Evolutionary conservation across 1,139 yeast genomes (phyloP), one percentile per base, ranked within the genome.

Genomic region (Saccharomyces hybrid): DNA sequence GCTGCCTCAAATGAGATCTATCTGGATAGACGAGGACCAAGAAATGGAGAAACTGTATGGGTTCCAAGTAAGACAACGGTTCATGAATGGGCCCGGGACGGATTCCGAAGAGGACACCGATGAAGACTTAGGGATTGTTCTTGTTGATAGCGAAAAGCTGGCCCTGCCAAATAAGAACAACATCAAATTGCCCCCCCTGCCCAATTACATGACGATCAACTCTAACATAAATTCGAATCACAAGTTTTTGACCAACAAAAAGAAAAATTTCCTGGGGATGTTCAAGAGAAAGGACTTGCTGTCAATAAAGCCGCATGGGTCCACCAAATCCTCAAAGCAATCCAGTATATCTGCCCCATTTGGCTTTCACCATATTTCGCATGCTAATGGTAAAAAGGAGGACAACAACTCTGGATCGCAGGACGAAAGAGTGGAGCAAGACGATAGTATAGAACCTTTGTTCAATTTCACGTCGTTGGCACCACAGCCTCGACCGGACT

Each of bases 21-120:
- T 73, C 47, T 73, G 76, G 76, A 56, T 73, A 29, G 76, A 72
- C 53, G 75, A 73, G 38, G 75, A 70, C 53, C 60, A 67, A 55
- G 71, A 68, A 48, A 66, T 65, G 13, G 71, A 66, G 50, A 65
- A 61, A 54, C 58, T 64, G 51, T 68, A 67, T 49, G 66, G 68
- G 32, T 48, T 65, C 23, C 60, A 71, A 59, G 63, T 65, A 48
- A 60, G 64, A 51, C 64, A 63, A 48, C 42, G 42, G 20, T 55
- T 64, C 29, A 59, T 66, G 66, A 65, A 57, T 27, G 57, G 60
- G 6, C 42, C 42, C 13, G 6, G 42, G 1, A 34, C 42, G 42
- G 13, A 34, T 34, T 34, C 42, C 20, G 42, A 34, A 2, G 65
- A 62, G 28, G 48, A 50, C 47, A 67, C 63, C 47, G 63, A 64